Evolutionary conservation across 2,329 filamentous ascomycete species (phyloP), one percentile per base, ranked within the genome.

Genomic region (Sporothrix humicola): DNA sequence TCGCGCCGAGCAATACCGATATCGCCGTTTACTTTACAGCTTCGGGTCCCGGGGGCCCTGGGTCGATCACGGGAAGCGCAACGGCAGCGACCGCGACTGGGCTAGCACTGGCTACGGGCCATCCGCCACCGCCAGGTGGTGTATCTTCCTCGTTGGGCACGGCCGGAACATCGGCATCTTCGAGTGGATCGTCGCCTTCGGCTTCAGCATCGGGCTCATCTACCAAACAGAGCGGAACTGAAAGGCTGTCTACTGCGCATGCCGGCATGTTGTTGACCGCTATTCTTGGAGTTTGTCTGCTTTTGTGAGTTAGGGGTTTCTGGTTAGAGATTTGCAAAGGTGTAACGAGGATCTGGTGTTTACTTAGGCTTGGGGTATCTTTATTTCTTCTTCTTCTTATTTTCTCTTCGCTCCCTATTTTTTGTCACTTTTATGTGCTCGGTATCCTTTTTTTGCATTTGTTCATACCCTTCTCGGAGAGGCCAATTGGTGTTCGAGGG

Each of bases 1-100:
- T 20, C 3, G 81, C 77, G 42, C 81, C 79, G 7, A 78, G 80
- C 54, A 76, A 82, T 76, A 81, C 82, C 50, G 82, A 80, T 20
- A 79, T 84, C 15, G 81, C 81, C 72, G 74, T 83, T 42, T 84
- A 85, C 77, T 84, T 82, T 77, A 84, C 83, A 12, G 76, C 80
- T 1, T 69, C 80, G 2, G 71, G 65, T n/a, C 37, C 74, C 12
- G 71, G 66, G 42, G 75, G 75, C 1, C 80, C 81, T 1, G 84
- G 84, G 20, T 72, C 77, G 17, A 84, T 86, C 73, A 85, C 83
- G 44, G 83, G 84, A 13, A 80, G 78, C 56, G 82, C 82, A 9
- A 79, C 81, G 23, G 78, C 77, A 12, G 82, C 82, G 12, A 82
- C 81, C 6, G 79, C 78, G 52, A 81, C 78, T 20, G 77, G 73